Percentiles rank a stretch among this genome's conserved stretches.
phyloP scores from a whole-genome alignment of 2,329 filamentous ascomycete species.

The Rutstroemia sp. region DNA sequence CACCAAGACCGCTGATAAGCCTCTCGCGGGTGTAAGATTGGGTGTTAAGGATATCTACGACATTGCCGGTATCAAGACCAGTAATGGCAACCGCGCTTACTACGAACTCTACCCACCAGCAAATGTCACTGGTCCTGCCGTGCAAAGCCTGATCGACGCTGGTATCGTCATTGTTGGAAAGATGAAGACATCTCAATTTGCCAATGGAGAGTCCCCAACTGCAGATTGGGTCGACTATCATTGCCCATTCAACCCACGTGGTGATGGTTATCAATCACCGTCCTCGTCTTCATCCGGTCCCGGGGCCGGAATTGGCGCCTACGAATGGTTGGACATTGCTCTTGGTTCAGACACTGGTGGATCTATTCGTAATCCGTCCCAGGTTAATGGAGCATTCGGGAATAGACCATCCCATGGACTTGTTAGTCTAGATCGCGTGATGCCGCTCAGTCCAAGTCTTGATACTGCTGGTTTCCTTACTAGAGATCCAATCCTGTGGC shows the following conservation, averaged over 20 bases:
- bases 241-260: conserved; percentile 36
- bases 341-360: conserved; percentile 43
- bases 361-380: conserved; percentile 40
- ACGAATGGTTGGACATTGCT: conserved; percentile 42
- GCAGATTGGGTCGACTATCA: conserved; percentile 41
- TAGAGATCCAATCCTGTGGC: conserved; percentile 37
- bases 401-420: conserved; percentile 40
- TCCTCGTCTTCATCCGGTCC: conserved; percentile 40
- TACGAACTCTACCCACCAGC: conserved; percentile 42
- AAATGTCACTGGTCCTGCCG: conserved; percentile 39
- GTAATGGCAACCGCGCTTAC: conserved; percentile 52
- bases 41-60: conserved; percentile 58
- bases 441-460: conserved; percentile 40
- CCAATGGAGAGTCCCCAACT: conserved; percentile 35
- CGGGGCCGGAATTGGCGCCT: conserved; percentile 37
- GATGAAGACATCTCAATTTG: conserved; percentile 44
- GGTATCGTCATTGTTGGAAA: conserved; percentile 51
- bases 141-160: conserved; percentile 49
- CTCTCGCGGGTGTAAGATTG: conserved; percentile 52
- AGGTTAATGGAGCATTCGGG: conserved; percentile 42
- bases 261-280: conserved; percentile 41
- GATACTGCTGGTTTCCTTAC: conserved; percentile 41
- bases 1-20: conserved; percentile 43
- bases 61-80: conserved; percentile 48
- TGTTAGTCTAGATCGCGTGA: conserved; percentile 39